Conservation (phyloP, 2,329 filamentous ascomycete genomes). For the Pseudopithomyces maydicus region DNA sequence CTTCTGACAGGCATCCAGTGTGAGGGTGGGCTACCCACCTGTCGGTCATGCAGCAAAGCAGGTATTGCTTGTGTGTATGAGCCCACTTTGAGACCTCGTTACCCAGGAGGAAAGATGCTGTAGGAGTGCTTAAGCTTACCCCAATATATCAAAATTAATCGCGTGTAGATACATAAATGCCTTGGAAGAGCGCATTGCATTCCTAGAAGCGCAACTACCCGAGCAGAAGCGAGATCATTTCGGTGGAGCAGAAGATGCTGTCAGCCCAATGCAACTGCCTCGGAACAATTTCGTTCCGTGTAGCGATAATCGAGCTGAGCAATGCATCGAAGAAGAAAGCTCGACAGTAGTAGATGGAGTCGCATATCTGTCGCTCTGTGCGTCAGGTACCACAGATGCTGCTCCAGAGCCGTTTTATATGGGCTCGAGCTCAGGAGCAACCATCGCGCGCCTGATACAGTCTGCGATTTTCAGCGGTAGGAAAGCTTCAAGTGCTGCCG, state of each 20-base stretch:
- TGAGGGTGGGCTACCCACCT: constrained; percentile 26
- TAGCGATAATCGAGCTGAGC: constrained; percentile 6
- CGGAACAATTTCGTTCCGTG: not conserved
- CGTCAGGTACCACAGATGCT: constrained; percentile 30
- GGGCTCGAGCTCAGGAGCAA: constrained; percentile 33
- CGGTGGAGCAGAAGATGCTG: constrained; percentile 11
- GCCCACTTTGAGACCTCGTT: constrained; percentile 28
- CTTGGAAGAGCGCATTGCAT: constrained; percentile 32
- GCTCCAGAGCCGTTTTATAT: constrained; percentile 31
- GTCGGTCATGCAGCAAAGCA: constrained; percentile 26
- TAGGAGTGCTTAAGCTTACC: constrained; percentile 6
- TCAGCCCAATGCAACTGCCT: constrained; percentile 10
- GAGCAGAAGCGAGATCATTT: constrained; percentile 33
- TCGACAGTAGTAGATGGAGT: constrained; percentile 32
- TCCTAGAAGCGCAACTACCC: constrained; percentile 31
- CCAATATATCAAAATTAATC: not conserved
- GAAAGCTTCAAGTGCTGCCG: constrained; percentile 1
- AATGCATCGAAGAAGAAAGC: constrained; percentile 25
- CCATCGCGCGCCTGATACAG: constrained; percentile 33
- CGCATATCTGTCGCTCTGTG: constrained; percentile 33
- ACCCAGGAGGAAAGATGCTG: constrained; percentile 33
- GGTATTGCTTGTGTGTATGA: constrained; percentile 30
- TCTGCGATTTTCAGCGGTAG: constrained; percentile 26
- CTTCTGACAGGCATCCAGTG: constrained; percentile 19
- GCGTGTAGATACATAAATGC: constrained; percentile 28